These are phyloP conservation scores for Millerago galiae DNA, from an alignment of 805 yeast species.

Conservation along the genomic window DNA sequence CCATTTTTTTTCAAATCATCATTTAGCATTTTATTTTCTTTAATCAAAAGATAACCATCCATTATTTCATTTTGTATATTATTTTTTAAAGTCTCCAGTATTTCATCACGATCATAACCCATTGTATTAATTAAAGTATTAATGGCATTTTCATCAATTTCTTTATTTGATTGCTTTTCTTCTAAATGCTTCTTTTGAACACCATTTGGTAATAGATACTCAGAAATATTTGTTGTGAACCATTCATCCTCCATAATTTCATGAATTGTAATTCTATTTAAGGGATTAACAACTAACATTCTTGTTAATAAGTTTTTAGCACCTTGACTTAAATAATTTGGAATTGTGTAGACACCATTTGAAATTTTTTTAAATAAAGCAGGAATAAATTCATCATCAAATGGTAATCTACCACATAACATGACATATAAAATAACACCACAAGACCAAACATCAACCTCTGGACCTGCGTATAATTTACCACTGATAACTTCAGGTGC, in stretches of 20 bases:
- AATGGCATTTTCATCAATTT: conserved; percentile 69
- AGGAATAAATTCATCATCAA: conserved; percentile 94
- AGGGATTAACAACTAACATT: conserved; percentile 92
- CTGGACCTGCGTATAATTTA: conserved; percentile 94
- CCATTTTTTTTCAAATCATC: conserved; percentile 51
- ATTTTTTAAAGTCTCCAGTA: conserved; percentile 60
- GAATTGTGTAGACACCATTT: conserved; percentile 88
- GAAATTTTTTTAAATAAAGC: conserved; percentile 87
- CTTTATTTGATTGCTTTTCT: conserved; percentile 23
- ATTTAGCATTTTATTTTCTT: conserved; percentile 68
- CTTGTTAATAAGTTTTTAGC: conserved; percentile 76
- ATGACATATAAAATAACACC: conserved; percentile 93
- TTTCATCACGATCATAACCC: conserved; percentile 87
- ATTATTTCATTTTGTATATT: conserved; percentile 66
- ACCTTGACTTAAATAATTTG: conserved; percentile 78
- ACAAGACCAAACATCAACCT: conserved; percentile 96
- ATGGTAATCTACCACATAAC: conserved; percentile 93
- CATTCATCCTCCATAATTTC: conserved; percentile 93
- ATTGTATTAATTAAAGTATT: conserved; percentile 69
- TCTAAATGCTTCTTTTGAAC: conserved; percentile 25
- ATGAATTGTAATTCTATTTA: conserved; percentile 86
- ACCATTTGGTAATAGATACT: conserved; percentile 58
- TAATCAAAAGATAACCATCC: conserved; percentile 79
- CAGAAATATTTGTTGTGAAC: conserved; percentile 79
- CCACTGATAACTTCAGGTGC: conserved; percentile 97